These are phyloP conservation scores for Kregervanrija delftensis DNA, from an alignment of 805 yeast species.

Conservation along the genomic window DNA sequence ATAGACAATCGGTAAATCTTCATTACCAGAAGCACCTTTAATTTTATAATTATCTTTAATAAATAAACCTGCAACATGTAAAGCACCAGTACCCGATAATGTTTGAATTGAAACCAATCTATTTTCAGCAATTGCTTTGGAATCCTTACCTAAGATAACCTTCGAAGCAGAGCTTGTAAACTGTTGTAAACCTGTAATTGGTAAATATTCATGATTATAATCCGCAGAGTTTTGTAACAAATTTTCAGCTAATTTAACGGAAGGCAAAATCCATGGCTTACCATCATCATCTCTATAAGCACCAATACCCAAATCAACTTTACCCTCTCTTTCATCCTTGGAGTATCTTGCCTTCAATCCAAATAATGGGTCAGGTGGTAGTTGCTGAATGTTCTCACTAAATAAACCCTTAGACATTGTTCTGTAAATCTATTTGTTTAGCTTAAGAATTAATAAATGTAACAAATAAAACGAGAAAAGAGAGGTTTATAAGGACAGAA, in stretches of 20 bases:
- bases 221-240: conserved; percentile 49
- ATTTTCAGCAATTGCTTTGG: conserved; percentile 41
- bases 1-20: conserved; percentile 42
- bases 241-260: conserved; percentile 67
- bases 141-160: conserved; percentile 61
- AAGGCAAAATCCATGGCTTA: conserved; percentile 83
- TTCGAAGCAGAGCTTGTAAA: conserved; percentile 67
- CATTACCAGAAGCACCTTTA: conserved; percentile 20
- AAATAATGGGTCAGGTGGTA: conserved; percentile 86
- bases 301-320: conserved; percentile 86
- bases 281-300: conserved; percentile 92
- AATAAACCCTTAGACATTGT: conserved; percentile 21
- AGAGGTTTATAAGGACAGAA: too few relatives aligned
- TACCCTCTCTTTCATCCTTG: conserved; percentile 51
- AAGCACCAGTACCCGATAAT: conserved; percentile 84
- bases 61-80: conserved; percentile 79
- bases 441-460: too few relatives aligned
- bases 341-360: conserved; percentile 65
- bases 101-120: conserved; percentile 64
- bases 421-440: neutral
- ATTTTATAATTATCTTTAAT: conserved; percentile 42
- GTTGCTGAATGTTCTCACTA: conserved; percentile 39
- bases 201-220: conserved; percentile 82
- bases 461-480: too few relatives aligned
- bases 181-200: conserved; percentile 69